These are phyloP conservation scores for Sugiyamaella xylanicola DNA, from an alignment of 1,139 yeast species.

Conservation along the genomic window DNA sequence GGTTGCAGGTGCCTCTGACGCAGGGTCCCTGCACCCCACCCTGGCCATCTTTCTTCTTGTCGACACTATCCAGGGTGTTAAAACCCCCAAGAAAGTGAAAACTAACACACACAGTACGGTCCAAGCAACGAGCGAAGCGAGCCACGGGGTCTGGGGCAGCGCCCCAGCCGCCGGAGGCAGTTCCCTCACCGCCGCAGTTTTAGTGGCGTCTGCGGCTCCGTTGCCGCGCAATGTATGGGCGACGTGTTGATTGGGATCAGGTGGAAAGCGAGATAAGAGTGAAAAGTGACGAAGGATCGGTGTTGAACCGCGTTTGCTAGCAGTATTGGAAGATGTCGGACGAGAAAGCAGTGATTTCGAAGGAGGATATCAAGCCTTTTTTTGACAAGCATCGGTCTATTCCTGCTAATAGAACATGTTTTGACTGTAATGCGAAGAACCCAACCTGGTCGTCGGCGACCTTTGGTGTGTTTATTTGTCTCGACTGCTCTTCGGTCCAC, in stretches of 20 bases:
- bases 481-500: constrained; percentile 96
- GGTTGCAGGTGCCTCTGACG: too few species aligned
- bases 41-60: too few species aligned
- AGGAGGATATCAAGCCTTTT: constrained; percentile 62
- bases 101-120: too few species aligned
- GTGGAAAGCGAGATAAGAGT: neutral
- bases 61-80: too few species aligned
- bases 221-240: neutral
- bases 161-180: constrained; percentile 3
- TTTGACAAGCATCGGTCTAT: constrained; percentile 62
- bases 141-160: constrained; percentile 11
- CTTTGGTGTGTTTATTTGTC: constrained; percentile 88
- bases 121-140: constrained; percentile 14
- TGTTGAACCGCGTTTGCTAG: neutral
- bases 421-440: constrained; percentile 90
- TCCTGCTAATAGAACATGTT: constrained; percentile 76
- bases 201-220: neutral
- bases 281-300: neutral
- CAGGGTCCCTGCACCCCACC: neutral
- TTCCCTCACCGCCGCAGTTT: neutral
- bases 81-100: too few species aligned
- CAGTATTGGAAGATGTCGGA: constrained; percentile 40
- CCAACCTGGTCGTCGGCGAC: constrained; percentile 99
- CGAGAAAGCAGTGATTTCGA: constrained; percentile 53
- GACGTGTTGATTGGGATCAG: constrained; percentile 3